Evolutionary conservation across 108 stramenopile species (phyloP).

Genomic region (Phaeodactylum tricornutum): DNA sequence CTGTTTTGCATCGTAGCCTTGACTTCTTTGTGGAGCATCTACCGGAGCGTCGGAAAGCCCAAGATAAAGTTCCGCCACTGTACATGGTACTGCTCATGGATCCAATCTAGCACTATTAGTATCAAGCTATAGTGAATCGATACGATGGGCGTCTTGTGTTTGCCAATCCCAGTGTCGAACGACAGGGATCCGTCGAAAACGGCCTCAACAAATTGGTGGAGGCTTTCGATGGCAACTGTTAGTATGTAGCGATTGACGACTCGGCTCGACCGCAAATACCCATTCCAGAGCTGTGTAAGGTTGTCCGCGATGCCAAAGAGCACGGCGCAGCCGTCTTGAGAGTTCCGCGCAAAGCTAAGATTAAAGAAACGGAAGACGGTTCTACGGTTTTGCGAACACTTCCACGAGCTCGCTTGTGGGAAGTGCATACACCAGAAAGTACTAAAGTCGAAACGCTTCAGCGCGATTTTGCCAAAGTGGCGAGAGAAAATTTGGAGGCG

Average conservation of each 20-base stretch:
- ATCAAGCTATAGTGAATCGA: slow-evolving; percentile 51
- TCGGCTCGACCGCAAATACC: slow-evolving; percentile 89
- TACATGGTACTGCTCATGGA: slow-evolving; percentile 86
- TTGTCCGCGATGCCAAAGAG: slow-evolving; percentile 57
- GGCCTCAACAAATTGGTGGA: slow-evolving; percentile 61
- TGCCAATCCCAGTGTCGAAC: slow-evolving; percentile 86
- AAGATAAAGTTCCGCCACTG: slow-evolving; percentile 21
- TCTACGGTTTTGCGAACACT: slow-evolving; percentile 72
- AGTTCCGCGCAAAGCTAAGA: slow-evolving; percentile 94
- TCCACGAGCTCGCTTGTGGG: slow-evolving; percentile 78
- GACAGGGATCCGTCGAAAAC: slow-evolving; percentile 90
- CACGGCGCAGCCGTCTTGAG: slow-evolving; percentile 88
- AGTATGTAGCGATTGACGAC: slow-evolving; percentile 84
- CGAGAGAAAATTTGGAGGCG: slow-evolving; percentile 68
- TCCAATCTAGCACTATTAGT: slow-evolving; percentile 78
- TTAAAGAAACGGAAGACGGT: slow-evolving; percentile 81
- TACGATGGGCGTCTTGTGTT: slow-evolving; percentile 58
- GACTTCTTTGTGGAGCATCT: slow-evolving; percentile 77
- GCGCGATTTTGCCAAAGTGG: slow-evolving; percentile 75
- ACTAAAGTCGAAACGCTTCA: slow-evolving; percentile 64
- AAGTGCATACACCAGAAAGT: slow-evolving; percentile 91
- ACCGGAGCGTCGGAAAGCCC: slow-evolving; percentile 24
- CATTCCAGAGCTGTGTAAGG: slow-evolving; percentile 57
- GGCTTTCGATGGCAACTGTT: slow-evolving; percentile 24
- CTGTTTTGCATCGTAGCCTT: slow-evolving; percentile 83